phyloP scores from a whole-genome alignment of 768 basidiomycete species.

The Tulasnella sp. region DNA sequence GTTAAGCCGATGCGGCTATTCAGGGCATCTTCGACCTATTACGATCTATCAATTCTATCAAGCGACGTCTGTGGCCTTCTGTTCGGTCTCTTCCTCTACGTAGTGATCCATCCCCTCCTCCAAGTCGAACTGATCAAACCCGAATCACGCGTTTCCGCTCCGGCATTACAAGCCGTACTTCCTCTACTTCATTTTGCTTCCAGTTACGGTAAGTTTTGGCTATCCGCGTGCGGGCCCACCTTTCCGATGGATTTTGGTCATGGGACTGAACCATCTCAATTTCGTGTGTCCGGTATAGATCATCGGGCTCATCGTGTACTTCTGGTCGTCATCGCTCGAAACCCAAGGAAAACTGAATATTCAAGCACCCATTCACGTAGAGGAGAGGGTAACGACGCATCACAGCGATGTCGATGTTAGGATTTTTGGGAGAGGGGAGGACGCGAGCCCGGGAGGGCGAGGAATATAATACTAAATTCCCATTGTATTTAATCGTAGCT shows the following conservation, averaged over 20 bases:
- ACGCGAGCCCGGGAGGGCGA: too few relatives aligned
- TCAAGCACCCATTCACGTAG: constrained; percentile 57
- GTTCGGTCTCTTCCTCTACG: constrained; percentile 63
- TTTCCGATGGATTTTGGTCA: not conserved
- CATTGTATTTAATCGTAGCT: too few relatives aligned
- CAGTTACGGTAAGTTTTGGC: constrained; percentile 45
- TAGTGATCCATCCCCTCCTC: constrained; percentile 36
- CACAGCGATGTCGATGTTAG: not conserved
- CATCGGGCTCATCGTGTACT: constrained; percentile 72
- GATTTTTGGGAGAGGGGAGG: too few relatives aligned
- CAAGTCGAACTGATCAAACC: not conserved
- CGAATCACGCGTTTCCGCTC: not conserved
- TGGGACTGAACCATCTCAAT: not conserved
- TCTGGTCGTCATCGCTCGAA: constrained; percentile 79
- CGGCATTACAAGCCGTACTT: constrained; percentile 81
- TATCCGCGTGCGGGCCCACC: not conserved
- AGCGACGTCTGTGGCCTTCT: constrained; percentile 85
- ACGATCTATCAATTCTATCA: constrained; percentile 79
- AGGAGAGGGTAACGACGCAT: constrained; percentile 19
- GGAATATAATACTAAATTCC: too few relatives aligned
- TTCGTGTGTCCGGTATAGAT: constrained; percentile 36
- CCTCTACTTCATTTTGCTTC: constrained; percentile 82
- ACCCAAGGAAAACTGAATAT: constrained; percentile 65
- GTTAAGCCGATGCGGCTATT: not conserved
- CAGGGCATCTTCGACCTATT: constrained; percentile 75